Conservation (phyloP, 2,329 filamentous ascomycete species). For the Pyrenophora seminiperda region DNA sequence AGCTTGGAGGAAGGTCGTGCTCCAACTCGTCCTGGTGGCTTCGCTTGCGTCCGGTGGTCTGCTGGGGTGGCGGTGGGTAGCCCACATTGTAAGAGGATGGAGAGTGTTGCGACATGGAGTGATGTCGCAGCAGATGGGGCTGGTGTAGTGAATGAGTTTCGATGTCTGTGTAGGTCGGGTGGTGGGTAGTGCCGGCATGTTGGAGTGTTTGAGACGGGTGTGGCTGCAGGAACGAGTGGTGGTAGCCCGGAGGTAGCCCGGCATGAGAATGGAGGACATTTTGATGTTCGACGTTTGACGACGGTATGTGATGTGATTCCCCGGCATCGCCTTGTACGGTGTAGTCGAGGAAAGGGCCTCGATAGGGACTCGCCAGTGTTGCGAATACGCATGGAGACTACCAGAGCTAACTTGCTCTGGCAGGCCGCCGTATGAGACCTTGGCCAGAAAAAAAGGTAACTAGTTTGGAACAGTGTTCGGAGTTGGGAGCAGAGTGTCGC, state of each 20-base stretch:
- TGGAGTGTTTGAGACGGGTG: conserved; percentile 47
- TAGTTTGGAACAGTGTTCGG: conserved; percentile 44
- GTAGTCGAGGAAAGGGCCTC: conserved; percentile 56
- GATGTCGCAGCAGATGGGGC: conserved; percentile 43
- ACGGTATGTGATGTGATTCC: conserved; percentile 49
- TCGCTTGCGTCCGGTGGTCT: conserved; percentile 49
- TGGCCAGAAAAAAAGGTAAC: conserved; percentile 49
- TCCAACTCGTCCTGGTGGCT: conserved; percentile 49
- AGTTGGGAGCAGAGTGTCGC: conserved; percentile 47
- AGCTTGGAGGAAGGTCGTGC: conserved; percentile 46
- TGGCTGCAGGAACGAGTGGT: conserved; percentile 47
- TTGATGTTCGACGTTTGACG: conserved; percentile 51
- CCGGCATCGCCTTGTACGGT: conserved; percentile 51
- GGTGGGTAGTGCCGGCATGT: conserved; percentile 43
- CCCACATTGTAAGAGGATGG: conserved; percentile 46
- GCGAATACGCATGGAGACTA: conserved; percentile 58
- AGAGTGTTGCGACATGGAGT: conserved; percentile 45
- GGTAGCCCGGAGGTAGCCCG: conserved; percentile 42
- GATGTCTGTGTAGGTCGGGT: conserved; percentile 49
- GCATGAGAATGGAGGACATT: conserved; percentile 49
- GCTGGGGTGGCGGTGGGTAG: conserved; percentile 40
- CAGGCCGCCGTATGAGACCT: conserved; percentile 54
- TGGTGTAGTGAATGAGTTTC: conserved; percentile 46
- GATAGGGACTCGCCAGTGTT: conserved; percentile 56
- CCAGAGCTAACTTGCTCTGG: conserved; percentile 57